These are phyloP conservation scores for Saccharomycopsis amapae DNA, from an alignment of 805 yeast species.

Conservation along the genomic window DNA sequence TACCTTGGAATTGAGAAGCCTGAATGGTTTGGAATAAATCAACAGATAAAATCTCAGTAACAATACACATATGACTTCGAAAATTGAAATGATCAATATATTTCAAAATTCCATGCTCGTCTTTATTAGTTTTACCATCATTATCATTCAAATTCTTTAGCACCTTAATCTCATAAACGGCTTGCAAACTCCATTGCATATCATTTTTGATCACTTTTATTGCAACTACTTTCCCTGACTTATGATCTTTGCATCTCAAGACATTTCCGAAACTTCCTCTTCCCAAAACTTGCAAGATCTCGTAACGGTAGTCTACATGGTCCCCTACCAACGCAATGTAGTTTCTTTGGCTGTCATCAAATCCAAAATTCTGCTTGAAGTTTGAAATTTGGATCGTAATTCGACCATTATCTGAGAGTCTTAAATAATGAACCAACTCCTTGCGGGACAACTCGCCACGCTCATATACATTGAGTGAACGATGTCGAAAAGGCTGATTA, in stretches of 20 bases:
- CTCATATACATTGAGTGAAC: conserved; percentile 18
- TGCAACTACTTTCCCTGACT: conserved; percentile 51
- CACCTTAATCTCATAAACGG: conserved; percentile 67
- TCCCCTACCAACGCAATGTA: conserved; percentile 50
- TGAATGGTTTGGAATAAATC: conserved; percentile 58
- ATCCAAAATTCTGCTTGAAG: conserved; percentile 50
- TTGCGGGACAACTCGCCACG: conserved; percentile 14
- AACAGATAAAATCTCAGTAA: conserved; percentile 62
- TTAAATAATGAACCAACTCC: conserved; percentile 13
- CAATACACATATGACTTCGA: conserved; percentile 76
- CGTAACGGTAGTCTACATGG: conserved; percentile 70
- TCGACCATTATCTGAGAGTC: conserved; percentile 3
- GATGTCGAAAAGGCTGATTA: not conserved
- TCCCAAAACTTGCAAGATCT: conserved; percentile 54
- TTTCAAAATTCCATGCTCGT: conserved; percentile 36
- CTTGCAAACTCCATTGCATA: conserved; percentile 67
- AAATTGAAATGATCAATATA: conserved; percentile 69
- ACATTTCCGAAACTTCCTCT: conserved; percentile 83
- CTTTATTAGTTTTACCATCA: conserved; percentile 18
- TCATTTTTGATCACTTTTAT: conserved; percentile 72
- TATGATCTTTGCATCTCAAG: conserved; percentile 60
- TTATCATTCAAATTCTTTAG: conserved; percentile 39
- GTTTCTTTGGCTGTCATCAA: conserved; percentile 64
- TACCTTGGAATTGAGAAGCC: conserved; percentile 42
- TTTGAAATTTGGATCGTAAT: conserved; percentile 25